Evolutionary conservation across 2,329 filamentous ascomycete species (phyloP).

Genomic region (Boeremia lycopersici): DNA sequence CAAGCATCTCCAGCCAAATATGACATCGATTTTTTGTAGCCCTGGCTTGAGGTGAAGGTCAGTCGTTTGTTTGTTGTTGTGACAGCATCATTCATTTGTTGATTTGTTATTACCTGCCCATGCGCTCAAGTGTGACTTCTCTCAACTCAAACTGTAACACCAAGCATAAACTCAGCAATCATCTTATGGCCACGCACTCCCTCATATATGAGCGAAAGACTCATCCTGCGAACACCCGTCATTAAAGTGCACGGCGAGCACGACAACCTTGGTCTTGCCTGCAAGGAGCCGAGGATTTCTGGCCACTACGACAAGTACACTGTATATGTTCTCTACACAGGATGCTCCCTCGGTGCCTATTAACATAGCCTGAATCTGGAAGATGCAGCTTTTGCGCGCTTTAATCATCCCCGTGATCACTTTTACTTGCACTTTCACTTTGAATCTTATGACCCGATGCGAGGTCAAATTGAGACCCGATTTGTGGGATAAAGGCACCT

Average conservation of each 20-base stretch:
- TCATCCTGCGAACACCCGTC: neutral
- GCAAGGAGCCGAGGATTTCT: neutral
- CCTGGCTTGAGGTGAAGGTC: too few relatives aligned
- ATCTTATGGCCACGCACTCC: neutral
- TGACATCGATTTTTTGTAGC: too few relatives aligned
- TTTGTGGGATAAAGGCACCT: conserved; percentile 2
- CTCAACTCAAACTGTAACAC: too few relatives aligned
- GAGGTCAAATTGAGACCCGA: neutral
- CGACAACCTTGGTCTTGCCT: neutral
- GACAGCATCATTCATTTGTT: too few relatives aligned
- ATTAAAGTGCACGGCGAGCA: neutral
- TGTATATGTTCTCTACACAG: neutral
- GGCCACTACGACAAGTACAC: neutral
- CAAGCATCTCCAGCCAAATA: too few relatives aligned
- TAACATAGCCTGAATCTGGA: neutral
- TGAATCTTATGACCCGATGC: neutral
- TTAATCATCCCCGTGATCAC: neutral
- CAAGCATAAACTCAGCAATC: too few relatives aligned
- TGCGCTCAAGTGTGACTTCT: too few relatives aligned
- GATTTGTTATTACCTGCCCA: too few relatives aligned
- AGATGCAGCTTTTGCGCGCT: neutral
- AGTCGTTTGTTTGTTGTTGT: too few relatives aligned
- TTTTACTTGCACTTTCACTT: conserved; percentile 1
- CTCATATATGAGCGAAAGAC: neutral
- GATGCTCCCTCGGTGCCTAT: neutral